A percentile compares a stretch with the other conserved stretches of the same genome.
Conservation (phyloP, 177 flowering plant species). For the Telopea speciosissima region DNA sequence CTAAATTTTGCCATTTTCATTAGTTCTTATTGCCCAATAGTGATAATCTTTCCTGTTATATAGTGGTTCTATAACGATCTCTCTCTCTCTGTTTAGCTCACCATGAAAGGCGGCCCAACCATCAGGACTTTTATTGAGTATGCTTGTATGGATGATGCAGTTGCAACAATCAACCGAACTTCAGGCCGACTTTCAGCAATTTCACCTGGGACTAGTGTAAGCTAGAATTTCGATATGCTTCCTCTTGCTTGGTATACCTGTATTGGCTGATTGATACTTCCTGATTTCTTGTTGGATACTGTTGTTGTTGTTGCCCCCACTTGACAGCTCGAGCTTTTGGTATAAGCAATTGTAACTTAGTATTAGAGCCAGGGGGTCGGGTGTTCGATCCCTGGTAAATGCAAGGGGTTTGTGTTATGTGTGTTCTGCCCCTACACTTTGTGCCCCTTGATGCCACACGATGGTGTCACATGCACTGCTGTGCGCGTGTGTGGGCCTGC, state of each 20-base stretch:
- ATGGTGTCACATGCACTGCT: too few species aligned
- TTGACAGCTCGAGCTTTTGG: too few species aligned
- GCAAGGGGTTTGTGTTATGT: too few species aligned
- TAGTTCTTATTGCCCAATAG: neutral
- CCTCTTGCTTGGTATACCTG: neutral
- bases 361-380: too few species aligned
- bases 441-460: too few species aligned
- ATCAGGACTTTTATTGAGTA: conserved; percentile 46
- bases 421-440: too few species aligned
- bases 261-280: neutral
- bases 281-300: too few species aligned
- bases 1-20: neutral
- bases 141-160: conserved; percentile 42
- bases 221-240: conserved; percentile 15
- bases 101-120: conserved; percentile 78
- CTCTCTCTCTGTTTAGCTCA: conserved; percentile 36
- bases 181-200: conserved; percentile 66
- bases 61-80: conserved; percentile 1
- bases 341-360: too few species aligned
- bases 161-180: conserved; percentile 40
- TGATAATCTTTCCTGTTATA: neutral
- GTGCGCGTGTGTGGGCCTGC: too few species aligned
- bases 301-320: too few species aligned
- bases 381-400: too few species aligned
- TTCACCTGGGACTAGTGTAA: conserved; percentile 75